Percentiles rank a stretch among this genome's conserved stretches.
phyloP scores from a whole-genome alignment of 768 basidiomycete genomes.

The Calocybe indica region DNA sequence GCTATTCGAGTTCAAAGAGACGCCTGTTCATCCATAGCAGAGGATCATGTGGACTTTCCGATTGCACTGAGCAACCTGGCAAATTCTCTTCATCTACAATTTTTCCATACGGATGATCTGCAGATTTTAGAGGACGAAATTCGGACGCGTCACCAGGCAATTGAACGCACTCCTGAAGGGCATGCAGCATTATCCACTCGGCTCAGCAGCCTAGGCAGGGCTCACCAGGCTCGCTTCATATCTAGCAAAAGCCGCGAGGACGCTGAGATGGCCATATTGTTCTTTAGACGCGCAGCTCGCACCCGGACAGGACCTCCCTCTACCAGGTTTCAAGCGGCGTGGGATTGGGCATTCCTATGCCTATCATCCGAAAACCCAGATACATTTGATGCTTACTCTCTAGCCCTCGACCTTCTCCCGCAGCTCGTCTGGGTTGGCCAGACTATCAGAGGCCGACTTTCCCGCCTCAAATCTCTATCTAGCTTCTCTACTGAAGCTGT shows the following conservation, averaged over 20 bases:
- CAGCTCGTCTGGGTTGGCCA: background rate
- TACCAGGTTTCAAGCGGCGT: background rate
- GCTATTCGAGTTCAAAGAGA: constrained; percentile 12
- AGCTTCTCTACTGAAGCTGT: constrained; percentile 9
- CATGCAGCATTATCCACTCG: too few relatives aligned
- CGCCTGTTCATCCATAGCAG: constrained; percentile 7
- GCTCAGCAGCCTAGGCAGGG: too few relatives aligned
- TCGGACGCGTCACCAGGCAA: too few relatives aligned
- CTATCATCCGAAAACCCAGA: background rate
- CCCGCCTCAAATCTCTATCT: background rate
- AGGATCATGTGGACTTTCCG: constrained; percentile 7
- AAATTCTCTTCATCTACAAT: background rate
- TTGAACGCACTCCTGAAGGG: too few relatives aligned
- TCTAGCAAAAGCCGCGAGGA: too few relatives aligned
- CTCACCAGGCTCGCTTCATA: too few relatives aligned
- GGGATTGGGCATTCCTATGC: background rate
- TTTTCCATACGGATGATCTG: too few relatives aligned
- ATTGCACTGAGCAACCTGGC: constrained; percentile 9
- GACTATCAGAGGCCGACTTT: background rate
- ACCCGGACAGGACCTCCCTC: background rate
- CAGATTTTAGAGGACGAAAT: too few relatives aligned
- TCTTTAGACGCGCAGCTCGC: too few relatives aligned
- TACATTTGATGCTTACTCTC: background rate
- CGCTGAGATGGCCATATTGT: too few relatives aligned
- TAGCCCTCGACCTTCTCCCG: background rate